Evolutionary conservation across 805 yeast genomes (phyloP).

Genomic region (Wickerhamiella hasegawae): DNA sequence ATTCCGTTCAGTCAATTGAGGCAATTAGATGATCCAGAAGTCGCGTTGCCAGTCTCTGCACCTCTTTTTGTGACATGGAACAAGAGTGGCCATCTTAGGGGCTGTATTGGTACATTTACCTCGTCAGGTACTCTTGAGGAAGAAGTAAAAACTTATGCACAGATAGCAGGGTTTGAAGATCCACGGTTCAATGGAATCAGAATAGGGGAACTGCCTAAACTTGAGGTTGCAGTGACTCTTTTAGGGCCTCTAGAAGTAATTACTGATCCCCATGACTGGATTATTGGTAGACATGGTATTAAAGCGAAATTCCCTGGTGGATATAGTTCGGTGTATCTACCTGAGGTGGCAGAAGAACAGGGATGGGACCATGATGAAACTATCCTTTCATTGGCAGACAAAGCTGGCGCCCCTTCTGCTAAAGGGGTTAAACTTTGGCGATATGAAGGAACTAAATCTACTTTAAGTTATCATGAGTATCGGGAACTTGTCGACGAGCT

Average conservation of each 20-base stretch:
- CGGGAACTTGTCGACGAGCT: no score
- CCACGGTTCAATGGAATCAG: conserved; percentile 56
- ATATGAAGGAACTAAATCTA: conserved; percentile 39
- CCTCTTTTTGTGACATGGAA: conserved; percentile 90
- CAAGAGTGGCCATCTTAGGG: conserved; percentile 35
- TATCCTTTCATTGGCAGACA: conserved; percentile 47
- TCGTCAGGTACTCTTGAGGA: conserved; percentile 29
- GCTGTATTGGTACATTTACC: conserved; percentile 86
- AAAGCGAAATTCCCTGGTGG: conserved; percentile 36
- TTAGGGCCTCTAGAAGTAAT: conserved; percentile 41
- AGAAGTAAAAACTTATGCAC: conserved; percentile 49
- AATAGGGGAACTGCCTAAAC: conserved; percentile 33
- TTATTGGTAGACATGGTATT: conserved; percentile 69
- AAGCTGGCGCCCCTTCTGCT: conserved; percentile 32
- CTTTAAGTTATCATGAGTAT: no score
- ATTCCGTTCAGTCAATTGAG: background rate
- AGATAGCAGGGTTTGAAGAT: conserved; percentile 64
- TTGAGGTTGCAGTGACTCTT: conserved; percentile 48
- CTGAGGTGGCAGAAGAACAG: conserved; percentile 80
- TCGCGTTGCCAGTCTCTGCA: conserved; percentile 15
- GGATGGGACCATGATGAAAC: conserved; percentile 67
- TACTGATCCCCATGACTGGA: conserved; percentile 52
- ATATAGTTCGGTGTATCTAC: conserved; percentile 66
- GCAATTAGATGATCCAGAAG: conserved; percentile 2
- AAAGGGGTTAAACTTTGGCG: conserved; percentile 32